Percentiles rank a stretch among this genome's conserved stretches.
Conservation (phyloP, 1,284 basidiomycete species). For the Fomitopsis betulina region DNA sequence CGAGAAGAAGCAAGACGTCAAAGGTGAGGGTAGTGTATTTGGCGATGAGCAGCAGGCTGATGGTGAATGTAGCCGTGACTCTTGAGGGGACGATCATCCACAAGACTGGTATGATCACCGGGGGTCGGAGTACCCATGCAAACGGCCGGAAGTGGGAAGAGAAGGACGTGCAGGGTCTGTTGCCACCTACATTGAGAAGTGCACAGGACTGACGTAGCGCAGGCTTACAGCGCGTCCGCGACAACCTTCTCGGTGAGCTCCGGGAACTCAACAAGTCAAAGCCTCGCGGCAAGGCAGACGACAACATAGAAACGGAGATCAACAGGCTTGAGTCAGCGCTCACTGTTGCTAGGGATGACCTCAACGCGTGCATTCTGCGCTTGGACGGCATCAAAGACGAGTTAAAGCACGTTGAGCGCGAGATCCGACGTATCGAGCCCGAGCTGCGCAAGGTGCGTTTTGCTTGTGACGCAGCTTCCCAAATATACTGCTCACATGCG, state of each 20-base stretch:
- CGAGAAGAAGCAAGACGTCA: constrained; percentile 93
- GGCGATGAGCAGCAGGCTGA: neutral
- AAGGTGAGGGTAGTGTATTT: constrained; percentile 52
- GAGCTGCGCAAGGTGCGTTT: constrained; percentile 59
- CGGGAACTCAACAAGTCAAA: constrained; percentile 80
- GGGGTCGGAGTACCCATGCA: constrained; percentile 77
- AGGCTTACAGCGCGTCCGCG: constrained; percentile 73
- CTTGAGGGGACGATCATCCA: constrained; percentile 97
- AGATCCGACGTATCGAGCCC: constrained; percentile 63
- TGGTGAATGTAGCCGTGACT: constrained; percentile 64
- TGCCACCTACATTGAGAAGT: neutral
- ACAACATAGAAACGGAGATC: constrained; percentile 74
- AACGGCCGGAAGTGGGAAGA: constrained; percentile 88
- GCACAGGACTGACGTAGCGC: neutral
- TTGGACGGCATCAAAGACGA: constrained; percentile 76
- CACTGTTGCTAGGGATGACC: constrained; percentile 75
- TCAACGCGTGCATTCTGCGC: constrained; percentile 64
- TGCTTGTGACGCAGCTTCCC: neutral
- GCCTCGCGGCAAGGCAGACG: constrained; percentile 80
- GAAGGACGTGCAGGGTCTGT: constrained; percentile 79
- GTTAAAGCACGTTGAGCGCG: constrained; percentile 69
- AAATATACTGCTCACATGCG: neutral
- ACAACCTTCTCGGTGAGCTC: constrained; percentile 76
- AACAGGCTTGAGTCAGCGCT: constrained; percentile 75
- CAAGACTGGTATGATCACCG: constrained; percentile 96